Evolutionary conservation across 495 filamentous ascomycete species (phyloP).

Genomic region (Filosporella fistucella): DNA sequence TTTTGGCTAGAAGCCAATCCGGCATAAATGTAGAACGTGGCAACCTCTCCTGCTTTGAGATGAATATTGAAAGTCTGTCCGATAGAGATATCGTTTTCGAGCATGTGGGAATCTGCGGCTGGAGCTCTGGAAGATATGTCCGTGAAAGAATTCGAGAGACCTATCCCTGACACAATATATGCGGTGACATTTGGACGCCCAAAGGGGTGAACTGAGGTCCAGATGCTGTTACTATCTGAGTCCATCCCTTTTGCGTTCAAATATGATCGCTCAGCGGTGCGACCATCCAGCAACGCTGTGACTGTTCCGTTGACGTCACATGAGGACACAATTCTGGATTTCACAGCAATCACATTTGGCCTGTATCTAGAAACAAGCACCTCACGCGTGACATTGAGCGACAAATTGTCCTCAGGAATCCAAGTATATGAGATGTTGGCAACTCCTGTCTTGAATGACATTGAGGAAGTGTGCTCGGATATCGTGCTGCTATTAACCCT

Average conservation of each 20-base stretch:
- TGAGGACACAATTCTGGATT: conserved; percentile 39
- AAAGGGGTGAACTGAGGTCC: conserved; percentile 43
- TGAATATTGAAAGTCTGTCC: conserved; percentile 42
- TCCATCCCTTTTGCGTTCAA: conserved; percentile 38
- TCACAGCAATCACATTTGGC: conserved; percentile 41
- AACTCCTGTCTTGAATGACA: conserved; percentile 59
- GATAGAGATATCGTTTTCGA: conserved; percentile 42
- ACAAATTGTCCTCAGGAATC: conserved; percentile 47
- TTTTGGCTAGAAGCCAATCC: conserved; percentile 50
- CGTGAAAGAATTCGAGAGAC: conserved; percentile 27
- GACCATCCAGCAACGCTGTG: conserved; percentile 50
- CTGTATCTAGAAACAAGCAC: conserved; percentile 37
- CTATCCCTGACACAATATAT: conserved; percentile 44
- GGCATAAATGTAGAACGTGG: conserved; percentile 45
- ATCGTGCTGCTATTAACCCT: conserved; percentile 56
- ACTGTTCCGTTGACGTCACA: conserved; percentile 37
- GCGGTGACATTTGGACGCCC: conserved; percentile 45
- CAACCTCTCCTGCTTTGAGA: conserved; percentile 31
- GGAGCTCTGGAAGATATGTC: conserved; percentile 29
- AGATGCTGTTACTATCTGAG: conserved; percentile 35
- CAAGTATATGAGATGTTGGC: conserved; percentile 63
- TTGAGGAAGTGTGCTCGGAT: conserved; percentile 54
- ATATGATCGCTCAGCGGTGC: conserved; percentile 43
- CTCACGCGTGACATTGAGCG: conserved; percentile 52
- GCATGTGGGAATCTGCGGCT: conserved; percentile 30